Base-by-base conservation (phyloP, 1,284 basidiomycete genomes). In the Pascua guehoae region DNA sequence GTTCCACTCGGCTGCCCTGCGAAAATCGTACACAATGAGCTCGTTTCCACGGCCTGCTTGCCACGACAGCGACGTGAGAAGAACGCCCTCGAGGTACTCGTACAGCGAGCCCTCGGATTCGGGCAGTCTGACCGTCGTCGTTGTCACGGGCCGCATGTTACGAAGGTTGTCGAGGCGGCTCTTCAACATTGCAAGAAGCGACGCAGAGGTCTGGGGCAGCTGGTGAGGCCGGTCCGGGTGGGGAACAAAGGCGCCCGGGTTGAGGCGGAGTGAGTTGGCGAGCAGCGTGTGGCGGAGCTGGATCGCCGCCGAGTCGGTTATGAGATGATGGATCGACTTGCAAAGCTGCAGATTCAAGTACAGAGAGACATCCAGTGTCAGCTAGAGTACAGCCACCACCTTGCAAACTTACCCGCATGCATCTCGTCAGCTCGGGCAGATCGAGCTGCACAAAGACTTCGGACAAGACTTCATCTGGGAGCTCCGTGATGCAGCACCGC, bases 261-360 rank as follows among this genome's bases (percentile, higher is more conserved):
- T 75, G 14, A 86, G 83, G 57, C 86, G 84, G 8, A 90, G 82
- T 70, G 89, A 89, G 0, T 86, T 83, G 0, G 88, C 87, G 4
- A 88, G 79, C 64, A 93, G 87, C 0, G 88, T 87, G 60, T 85
- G 86, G 32, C 86, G 86, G 83, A 91, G 89, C 17, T 90, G 80
- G 12, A 76, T 62, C 1, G 62, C 59, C 2, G 73, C 60, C 18
- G 70, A 71, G 8, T 62, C 58, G 4, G 61, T 66, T 9, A 73
- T 53, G 46, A 74, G 54, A 3, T 32, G 15, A 37, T 53, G 42
- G 18, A 61, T 37, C 2, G 17, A 36, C 37, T 52, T 51, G 43
- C 55, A 61, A 8, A 56, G 47, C 59, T 60, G 39, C 9, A 12
- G 46, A 48, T 36, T 48, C 46, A 37, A 8, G 9, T 36, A 1